Evolutionary conservation across 306 rosid species (phyloP), one percentile per base, ranked within the genome.

Genomic region (Cucumis melo): DNA sequence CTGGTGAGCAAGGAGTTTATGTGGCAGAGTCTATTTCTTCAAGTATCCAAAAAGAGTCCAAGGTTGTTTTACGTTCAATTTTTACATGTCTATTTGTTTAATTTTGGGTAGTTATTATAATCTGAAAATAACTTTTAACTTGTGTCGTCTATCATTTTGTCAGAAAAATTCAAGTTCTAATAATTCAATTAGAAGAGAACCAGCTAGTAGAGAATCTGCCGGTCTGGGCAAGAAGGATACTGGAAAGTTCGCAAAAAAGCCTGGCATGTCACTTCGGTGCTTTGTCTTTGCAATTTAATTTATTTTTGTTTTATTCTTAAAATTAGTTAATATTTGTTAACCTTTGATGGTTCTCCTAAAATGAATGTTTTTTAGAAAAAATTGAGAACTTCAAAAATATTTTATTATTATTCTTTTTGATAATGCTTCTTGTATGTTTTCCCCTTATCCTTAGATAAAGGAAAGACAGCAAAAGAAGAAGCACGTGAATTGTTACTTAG

Each of bases 1-100:
- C 99, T 60, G 83, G 82, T 21, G 99, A 94, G 90, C 93, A 87
- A 89, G 99, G 99, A 63, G 87, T 94, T 80, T 94, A 94, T 79
- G 77, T 89, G 85, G 97, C 99, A 13, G 97, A 94, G 83, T 85
- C 97, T 78, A 85, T 90, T 42, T 79, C 89, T 79, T 60, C 83
- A 36, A 92, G 84, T 88, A 94, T 88, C 79, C 80, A 87, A 74
- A 94, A 86, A 82, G 96, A 94, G 82, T 90, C 95, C 20, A 94
- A 94, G 88, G 98, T 93, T 36, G 21, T 36, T 74, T 10, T 92
- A 90, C 54, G 86, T 88, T 78, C 91, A 88, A 87, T 86, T 91
- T 89, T 87, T 85, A 55, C 92, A 88, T 14, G 91, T 85, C 83
- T 91, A 77, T 84, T 24, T 89, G 93, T 93, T 84, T 77, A 36